Evolutionary conservation across 1,284 basidiomycete species (phyloP).

Genomic region (Bjerkandera adusta): DNA sequence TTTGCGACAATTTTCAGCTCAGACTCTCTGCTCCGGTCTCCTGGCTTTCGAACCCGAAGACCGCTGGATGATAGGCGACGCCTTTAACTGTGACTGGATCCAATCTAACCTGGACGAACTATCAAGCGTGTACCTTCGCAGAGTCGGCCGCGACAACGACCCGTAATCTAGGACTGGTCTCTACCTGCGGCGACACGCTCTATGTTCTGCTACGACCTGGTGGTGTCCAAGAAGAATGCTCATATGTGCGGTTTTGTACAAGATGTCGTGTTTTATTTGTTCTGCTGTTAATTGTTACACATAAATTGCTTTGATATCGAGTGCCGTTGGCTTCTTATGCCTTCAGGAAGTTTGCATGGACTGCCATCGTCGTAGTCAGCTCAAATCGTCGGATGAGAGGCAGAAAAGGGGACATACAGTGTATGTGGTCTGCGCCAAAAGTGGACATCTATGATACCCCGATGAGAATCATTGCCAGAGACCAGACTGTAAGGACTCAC

Average conservation of each 20-base stretch:
- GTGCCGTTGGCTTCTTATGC: slow-evolving; percentile 37
- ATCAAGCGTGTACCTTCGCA: slow-evolving; percentile 53
- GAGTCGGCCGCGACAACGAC: slow-evolving; percentile 36
- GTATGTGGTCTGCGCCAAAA: slow-evolving; percentile 51
- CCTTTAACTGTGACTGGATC: slow-evolving; percentile 66
- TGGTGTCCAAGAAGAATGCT: neutral
- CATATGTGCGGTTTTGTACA: too few species aligned
- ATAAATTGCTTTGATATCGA: neutral
- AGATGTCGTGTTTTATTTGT: neutral
- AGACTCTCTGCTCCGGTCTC: slow-evolving; percentile 51
- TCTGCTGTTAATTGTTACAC: neutral
- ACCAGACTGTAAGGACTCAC: slow-evolving; percentile 46
- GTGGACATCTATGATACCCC: slow-evolving; percentile 62
- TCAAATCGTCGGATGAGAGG: too few species aligned
- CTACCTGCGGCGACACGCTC: neutral
- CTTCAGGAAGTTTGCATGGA: slow-evolving; percentile 78
- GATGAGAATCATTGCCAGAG: slow-evolving; percentile 5
- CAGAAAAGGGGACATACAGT: slow-evolving; percentile 34
- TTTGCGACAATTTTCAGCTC: slow-evolving; percentile 46
- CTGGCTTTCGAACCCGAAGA: slow-evolving; percentile 52
- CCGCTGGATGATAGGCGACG: slow-evolving; percentile 60
- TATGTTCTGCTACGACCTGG: neutral
- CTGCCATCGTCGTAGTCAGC: too few species aligned
- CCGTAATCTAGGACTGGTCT: neutral
- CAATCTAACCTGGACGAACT: slow-evolving; percentile 55